Percentiles rank a stretch among this genome's conserved stretches.
Conservation (phyloP, 192 early-diverging fungal species). For the Coemansia sp. region DNA sequence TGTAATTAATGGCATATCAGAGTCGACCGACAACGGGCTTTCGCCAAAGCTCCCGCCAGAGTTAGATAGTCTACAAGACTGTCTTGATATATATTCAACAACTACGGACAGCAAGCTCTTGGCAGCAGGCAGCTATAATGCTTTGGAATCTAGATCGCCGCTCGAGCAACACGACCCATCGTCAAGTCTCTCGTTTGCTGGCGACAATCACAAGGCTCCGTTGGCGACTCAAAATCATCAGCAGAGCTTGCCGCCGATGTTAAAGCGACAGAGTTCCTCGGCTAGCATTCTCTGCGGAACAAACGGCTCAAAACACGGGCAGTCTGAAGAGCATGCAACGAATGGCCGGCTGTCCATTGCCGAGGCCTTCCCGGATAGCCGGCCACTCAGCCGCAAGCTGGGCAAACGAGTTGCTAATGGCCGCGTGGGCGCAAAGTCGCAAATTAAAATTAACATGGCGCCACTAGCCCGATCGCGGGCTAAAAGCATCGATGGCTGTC, state of each 20-base stretch:
- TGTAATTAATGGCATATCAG: neutral
- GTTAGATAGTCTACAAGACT: constrained; percentile 29
- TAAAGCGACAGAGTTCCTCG: constrained; percentile 5
- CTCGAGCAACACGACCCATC: neutral
- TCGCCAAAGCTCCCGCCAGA: constrained; percentile 26
- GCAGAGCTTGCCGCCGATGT: neutral
- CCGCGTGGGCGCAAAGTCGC: constrained; percentile 5
- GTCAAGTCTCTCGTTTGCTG: neutral
- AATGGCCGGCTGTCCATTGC: constrained; percentile 24
- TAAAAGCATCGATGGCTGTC: constrained; percentile 3
- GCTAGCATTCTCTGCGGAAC: neutral
- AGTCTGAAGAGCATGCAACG: neutral
- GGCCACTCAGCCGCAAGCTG: constrained; percentile 33
- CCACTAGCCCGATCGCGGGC: constrained; percentile 6
- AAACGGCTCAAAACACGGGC: neutral
- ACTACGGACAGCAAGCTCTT: neutral
- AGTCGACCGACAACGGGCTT: neutral
- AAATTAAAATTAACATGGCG: constrained; percentile 19
- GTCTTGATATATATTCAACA: constrained; percentile 30
- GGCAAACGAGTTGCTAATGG: constrained; percentile 10
- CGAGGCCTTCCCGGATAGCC: constrained; percentile 49
- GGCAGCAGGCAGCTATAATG: constrained; percentile 2
- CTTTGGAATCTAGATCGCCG: neutral
- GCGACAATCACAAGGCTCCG: neutral
- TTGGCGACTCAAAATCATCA: neutral